Conservation (phyloP, 2,329 filamentous ascomycete genomes). For the Arthrobotrys musiformis region DNA sequence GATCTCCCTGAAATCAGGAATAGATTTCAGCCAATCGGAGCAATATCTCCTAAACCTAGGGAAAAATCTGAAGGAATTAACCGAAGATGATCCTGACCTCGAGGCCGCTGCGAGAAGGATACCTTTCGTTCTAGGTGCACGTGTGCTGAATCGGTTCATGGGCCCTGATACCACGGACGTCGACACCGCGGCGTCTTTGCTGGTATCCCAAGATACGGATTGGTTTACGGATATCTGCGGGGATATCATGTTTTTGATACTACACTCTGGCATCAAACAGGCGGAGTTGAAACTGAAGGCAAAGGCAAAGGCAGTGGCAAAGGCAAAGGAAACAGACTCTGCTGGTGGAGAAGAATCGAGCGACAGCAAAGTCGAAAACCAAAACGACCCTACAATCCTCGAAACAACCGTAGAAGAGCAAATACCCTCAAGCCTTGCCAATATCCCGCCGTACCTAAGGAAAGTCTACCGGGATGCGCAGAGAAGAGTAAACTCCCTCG, state of each 20-base stretch:
- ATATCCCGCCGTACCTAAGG: not conserved
- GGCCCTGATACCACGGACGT: no score
- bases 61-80: not conserved
- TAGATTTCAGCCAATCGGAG: not conserved
- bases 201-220: not conserved
- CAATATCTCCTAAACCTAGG: not conserved
- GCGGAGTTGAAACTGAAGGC: not conserved
- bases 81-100: not conserved
- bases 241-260: conserved; percentile 1
- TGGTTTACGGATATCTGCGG: conserved; percentile 5
- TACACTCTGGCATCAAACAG: not conserved
- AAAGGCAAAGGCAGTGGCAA: no score
- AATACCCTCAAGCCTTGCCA: not conserved
- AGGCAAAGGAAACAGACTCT: no score
- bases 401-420: not conserved
- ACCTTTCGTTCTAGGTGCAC: not conserved
- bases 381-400: no score
- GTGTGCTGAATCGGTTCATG: not conserved
- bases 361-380: no score
- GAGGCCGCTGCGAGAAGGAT: not conserved
- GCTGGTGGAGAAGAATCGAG: no score
- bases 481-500: no score
- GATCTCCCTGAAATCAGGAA: not conserved
- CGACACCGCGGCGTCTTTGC: not conserved
- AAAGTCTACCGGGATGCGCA: not conserved